Evolutionary conservation across 2,329 filamentous ascomycete species (phyloP).

Genomic region (Stenocarpella maydis): DNA sequence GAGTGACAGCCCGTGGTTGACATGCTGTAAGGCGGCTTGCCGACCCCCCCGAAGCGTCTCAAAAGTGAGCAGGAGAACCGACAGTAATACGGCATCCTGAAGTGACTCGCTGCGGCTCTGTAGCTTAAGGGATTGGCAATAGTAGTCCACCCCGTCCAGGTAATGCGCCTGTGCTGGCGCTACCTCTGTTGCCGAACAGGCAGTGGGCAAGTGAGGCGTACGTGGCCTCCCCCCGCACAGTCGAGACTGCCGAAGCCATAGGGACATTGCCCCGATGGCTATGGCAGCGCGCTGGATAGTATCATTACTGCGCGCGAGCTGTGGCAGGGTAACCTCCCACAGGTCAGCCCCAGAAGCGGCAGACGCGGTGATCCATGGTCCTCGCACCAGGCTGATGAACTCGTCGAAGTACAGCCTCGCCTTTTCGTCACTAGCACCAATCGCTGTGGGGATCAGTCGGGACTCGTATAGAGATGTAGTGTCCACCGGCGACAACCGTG

Average conservation of each 20-base stretch:
- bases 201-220: neutral
- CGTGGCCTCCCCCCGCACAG: neutral
- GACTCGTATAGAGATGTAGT: neutral
- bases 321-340: constrained; percentile 13
- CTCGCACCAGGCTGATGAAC: constrained; percentile 10
- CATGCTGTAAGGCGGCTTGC: constrained; percentile 10
- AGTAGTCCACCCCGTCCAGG: constrained; percentile 46
- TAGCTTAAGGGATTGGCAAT: constrained; percentile 46
- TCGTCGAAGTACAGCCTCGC: neutral
- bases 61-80: constrained; percentile 44
- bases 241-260: neutral
- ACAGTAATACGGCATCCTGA: constrained; percentile 40
- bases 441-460: neutral
- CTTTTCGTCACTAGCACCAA: neutral
- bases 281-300: constrained; percentile 14
- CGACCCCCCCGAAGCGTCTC: constrained; percentile 40
- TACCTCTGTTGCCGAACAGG: neutral
- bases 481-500: neutral
- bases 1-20: constrained; percentile 31
- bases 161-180: constrained; percentile 40
- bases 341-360: neutral
- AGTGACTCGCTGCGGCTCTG: constrained; percentile 35
- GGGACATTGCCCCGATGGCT: constrained; percentile 4
- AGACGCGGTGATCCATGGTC: constrained; percentile 2
- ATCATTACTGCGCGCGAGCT: constrained; percentile 3